Base-by-base conservation (phyloP, 2,329 filamentous ascomycete species). In the Mollisiaceae sp. region DNA sequence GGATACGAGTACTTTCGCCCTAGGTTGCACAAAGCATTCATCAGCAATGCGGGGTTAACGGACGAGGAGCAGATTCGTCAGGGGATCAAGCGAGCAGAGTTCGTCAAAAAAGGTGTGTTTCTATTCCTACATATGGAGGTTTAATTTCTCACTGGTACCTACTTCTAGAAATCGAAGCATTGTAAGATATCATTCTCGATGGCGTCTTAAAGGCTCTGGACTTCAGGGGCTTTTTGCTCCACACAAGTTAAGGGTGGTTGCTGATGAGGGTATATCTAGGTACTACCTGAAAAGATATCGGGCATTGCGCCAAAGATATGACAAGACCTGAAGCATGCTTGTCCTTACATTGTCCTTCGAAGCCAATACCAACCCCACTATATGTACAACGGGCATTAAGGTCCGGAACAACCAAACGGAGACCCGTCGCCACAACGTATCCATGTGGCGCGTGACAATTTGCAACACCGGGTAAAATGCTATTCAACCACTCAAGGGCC, bases 261-360 rank as follows among this genome's bases (percentile, higher is more conserved):
- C 59, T 73, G 65, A 75, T 65, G 57, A n/a, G 66, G 68, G 66
- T 72, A 70, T 73, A 69, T 72, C 68, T 77, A 96, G 92, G 77
- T 96, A 97, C 79, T 97, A 95, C 81, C 83, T 97, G 74, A 97
- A 96, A 82, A 87, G 91, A 77, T 97, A 97, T 81, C 89, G 94
- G 72, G 88, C 92, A 32, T 80, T 97, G 74, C 89, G 90, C 75
- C 90, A 95, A 80, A 85, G 92, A 76, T 97, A 97, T 80, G 69
- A 76, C 67, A 73, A 74, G 64, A 64, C 66, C 59, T 74, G 64
- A 71, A 61, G n/a, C 32, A 45, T 54, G 27, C n/a, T 52, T 54
- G 22, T 27, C 24, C 50, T 27, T 8, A 32, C 47, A 27, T 45
- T 65, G 41, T 54, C 56, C 45, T 35, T 38, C 47, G 38, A 39